Conservation (phyloP, 164 flowering plant genomes). For the Chimonanthus salicifolius region DNA sequence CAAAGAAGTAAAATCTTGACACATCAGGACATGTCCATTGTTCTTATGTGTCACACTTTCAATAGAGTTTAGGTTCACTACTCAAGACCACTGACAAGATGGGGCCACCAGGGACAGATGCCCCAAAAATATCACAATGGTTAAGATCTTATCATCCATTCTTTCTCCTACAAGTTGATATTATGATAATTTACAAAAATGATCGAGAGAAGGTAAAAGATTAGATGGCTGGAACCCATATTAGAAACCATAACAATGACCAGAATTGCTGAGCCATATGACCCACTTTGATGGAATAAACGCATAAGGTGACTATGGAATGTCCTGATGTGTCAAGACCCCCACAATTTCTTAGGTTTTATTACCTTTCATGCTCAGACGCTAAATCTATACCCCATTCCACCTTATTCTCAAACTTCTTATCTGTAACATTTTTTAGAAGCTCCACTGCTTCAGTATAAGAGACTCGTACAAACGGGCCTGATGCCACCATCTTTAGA, state of each 20-base stretch:
- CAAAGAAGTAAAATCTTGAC: neutral
- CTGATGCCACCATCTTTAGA: slow-evolving; percentile 65
- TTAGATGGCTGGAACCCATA: neutral
- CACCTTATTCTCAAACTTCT: slow-evolving; percentile 61
- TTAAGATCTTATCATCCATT: neutral
- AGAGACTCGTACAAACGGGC: slow-evolving; percentile 65
- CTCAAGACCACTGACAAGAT: neutral
- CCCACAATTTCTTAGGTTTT: neutral
- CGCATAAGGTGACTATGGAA: neutral
- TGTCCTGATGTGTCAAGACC: neutral
- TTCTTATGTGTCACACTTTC: neutral
- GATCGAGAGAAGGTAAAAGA: too few relatives aligned
- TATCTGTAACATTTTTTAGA: slow-evolving; percentile 54
- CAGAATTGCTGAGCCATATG: neutral
- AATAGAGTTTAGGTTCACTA: neutral
- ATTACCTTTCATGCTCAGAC: slow-evolving; percentile 92
- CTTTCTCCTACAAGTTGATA: neutral
- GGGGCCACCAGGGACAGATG: neutral
- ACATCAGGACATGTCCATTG: neutral
- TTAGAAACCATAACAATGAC: neutral
- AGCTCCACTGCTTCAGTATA: slow-evolving; percentile 75
- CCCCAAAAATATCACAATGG: neutral
- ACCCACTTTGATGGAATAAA: neutral
- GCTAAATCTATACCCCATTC: slow-evolving; percentile 93
- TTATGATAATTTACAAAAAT: too few relatives aligned